phyloP scores from a whole-genome alignment of 495 filamentous ascomycete species.

The Xylaria intraflava region DNA sequence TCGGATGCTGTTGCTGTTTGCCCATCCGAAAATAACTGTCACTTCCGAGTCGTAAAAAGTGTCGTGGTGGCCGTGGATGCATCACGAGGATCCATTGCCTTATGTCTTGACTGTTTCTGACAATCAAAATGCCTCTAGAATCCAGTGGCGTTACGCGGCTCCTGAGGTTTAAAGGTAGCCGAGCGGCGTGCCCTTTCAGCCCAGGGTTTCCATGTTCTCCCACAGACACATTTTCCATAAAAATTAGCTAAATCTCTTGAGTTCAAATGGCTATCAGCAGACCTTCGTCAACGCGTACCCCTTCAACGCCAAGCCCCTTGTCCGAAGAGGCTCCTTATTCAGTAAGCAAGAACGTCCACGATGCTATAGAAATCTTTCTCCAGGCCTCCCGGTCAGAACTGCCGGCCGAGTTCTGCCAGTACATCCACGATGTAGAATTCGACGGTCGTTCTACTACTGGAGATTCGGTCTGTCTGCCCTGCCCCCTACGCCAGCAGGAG shows the following conservation, averaged over 20 bases:
- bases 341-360: slow-evolving; percentile 22
- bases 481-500: slow-evolving; percentile 66
- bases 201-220: neutral
- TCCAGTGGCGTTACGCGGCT: slow-evolving; percentile 10
- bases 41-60: slow-evolving; percentile 1
- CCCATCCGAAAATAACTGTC: neutral
- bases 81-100: neutral
- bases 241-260: slow-evolving; percentile 3
- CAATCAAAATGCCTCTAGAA: neutral
- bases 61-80: neutral
- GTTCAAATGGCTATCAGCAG: slow-evolving; percentile 16
- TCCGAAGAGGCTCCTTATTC: slow-evolving; percentile 3
- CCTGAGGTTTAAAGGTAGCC: slow-evolving; percentile 7
- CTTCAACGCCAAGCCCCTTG: neutral
- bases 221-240: neutral
- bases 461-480: slow-evolving; percentile 45
- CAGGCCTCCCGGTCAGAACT: slow-evolving; percentile 20
- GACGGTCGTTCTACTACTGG: slow-evolving; percentile 23
- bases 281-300: no score
- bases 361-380: slow-evolving; percentile 24
- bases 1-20: neutral
- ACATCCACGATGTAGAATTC: slow-evolving; percentile 24
- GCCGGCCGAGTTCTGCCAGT: slow-evolving; percentile 25
- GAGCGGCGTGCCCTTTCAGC: slow-evolving; percentile 10
- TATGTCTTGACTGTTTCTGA: neutral